These are phyloP conservation scores for Coemansia reversa DNA, from an alignment of 192 early-diverging fungal genomes.

Conservation along the genomic window DNA sequence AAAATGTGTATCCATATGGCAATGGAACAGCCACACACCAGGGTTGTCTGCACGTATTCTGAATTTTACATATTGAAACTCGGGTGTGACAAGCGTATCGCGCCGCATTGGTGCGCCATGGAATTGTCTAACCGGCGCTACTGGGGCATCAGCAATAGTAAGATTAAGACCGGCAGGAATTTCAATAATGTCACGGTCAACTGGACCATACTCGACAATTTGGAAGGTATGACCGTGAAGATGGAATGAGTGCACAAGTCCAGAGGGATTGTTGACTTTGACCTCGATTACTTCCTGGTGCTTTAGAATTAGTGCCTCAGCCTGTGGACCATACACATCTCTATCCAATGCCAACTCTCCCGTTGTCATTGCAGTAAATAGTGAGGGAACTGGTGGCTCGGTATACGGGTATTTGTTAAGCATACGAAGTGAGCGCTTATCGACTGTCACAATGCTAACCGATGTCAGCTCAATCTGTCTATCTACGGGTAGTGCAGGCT, in stretches of 20 bases:
- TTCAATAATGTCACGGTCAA: background rate
- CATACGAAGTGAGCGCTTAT: background rate
- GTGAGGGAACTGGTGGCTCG: background rate
- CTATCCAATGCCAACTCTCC: slow-evolving; percentile 1
- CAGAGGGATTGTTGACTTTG: slow-evolving; percentile 2
- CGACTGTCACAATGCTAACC: background rate
- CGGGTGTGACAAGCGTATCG: slow-evolving; percentile 66
- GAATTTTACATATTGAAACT: slow-evolving; percentile 59
- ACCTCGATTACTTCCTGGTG: slow-evolving; percentile 4
- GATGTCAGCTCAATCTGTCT: slow-evolving; percentile 11
- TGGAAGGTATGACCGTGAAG: slow-evolving; percentile 22
- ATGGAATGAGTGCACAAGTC: slow-evolving; percentile 13
- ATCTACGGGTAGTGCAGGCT: slow-evolving; percentile 25
- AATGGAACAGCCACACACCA: slow-evolving; percentile 81
- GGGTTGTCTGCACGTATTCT: slow-evolving; percentile 77
- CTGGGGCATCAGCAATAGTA: background rate
- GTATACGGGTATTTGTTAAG: background rate
- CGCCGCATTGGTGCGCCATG: slow-evolving; percentile 62
- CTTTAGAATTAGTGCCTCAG: slow-evolving; percentile 4
- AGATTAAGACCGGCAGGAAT: background rate
- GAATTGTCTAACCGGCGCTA: slow-evolving; percentile 47
- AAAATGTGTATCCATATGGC: slow-evolving; percentile 63
- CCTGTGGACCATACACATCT: background rate
- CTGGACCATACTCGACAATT: slow-evolving; percentile 18
- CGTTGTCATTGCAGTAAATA: slow-evolving; percentile 4